These are phyloP conservation scores for Periglandula ipomoeae DNA, from an alignment of 2,329 filamentous ascomycete genomes.

Conservation along the genomic window DNA sequence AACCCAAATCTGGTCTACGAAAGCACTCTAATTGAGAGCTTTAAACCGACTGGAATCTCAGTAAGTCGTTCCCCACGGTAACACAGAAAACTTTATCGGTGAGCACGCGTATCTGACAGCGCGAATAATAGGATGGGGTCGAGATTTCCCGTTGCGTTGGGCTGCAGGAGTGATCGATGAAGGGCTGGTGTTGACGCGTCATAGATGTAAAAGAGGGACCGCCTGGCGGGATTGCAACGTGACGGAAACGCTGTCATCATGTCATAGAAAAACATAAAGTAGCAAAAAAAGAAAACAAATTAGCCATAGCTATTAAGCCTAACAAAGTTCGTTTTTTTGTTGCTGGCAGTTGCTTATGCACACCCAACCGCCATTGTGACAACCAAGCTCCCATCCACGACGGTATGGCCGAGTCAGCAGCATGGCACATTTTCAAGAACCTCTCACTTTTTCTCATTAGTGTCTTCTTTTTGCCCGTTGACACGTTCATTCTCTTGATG, in stretches of 20 bases:
- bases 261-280: background rate
- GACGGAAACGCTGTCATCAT: background rate
- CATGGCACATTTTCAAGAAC: constrained; percentile 16
- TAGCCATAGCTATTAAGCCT: no score
- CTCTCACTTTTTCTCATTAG: constrained; percentile 17
- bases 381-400: no score
- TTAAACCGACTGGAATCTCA: constrained; percentile 57
- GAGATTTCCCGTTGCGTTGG: constrained; percentile 50
- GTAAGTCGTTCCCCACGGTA: constrained; percentile 32
- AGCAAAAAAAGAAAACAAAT: background rate
- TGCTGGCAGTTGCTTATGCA: no score
- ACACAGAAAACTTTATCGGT: background rate
- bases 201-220: background rate
- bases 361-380: no score
- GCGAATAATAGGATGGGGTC: constrained; percentile 46
- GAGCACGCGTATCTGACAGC: background rate
- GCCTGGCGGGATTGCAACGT: background rate
- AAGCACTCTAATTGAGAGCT: constrained; percentile 54
- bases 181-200: background rate
- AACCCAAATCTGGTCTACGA: constrained; percentile 59
- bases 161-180: background rate
- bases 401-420: constrained; percentile 1
- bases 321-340: background rate
- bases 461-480: constrained; percentile 37
- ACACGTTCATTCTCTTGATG: constrained; percentile 30